phyloP scores from a whole-genome alignment of 2,329 filamentous ascomycete species.

The Alternaria gansuensis region DNA sequence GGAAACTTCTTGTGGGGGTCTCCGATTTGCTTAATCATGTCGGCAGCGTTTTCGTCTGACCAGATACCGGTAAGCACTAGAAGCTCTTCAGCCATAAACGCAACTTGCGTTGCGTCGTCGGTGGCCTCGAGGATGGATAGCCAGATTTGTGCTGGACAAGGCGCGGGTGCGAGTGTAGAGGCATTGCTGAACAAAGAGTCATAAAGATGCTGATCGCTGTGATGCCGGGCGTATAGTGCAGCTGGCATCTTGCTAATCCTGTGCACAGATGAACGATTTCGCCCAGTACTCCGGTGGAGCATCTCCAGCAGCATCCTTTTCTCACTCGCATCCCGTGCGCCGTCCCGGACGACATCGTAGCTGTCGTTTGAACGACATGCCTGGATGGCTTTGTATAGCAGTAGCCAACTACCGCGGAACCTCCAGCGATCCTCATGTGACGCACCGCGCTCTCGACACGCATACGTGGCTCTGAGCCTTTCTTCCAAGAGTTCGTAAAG shows the following conservation, averaged over 20 bases:
- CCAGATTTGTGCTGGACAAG: conserved; percentile 24
- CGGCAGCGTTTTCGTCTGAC: conserved; percentile 23
- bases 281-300: conserved; percentile 8
- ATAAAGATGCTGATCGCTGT: neutral
- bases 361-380: conserved; percentile 27
- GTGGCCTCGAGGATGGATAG: conserved; percentile 26
- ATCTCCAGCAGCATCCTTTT: conserved; percentile 19
- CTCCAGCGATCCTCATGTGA: conserved; percentile 27
- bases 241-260: conserved; percentile 17
- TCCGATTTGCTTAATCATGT: conserved; percentile 29
- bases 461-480: conserved; percentile 22
- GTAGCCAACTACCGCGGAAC: conserved; percentile 32
- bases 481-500: conserved; percentile 23
- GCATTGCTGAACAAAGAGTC: conserved; percentile 21
- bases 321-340: conserved; percentile 2
- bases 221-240: conserved; percentile 1
- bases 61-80: conserved; percentile 15
- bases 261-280: neutral
- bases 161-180: neutral
- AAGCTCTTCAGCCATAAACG: conserved; percentile 22
- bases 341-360: conserved; percentile 20
- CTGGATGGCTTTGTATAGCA: conserved; percentile 29
- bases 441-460: conserved; percentile 16
- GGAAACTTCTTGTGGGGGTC: conserved; percentile 24
- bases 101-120: conserved; percentile 20